Base-by-base conservation (phyloP, 805 yeast genomes). In the Myxozyma nipponensis region DNA sequence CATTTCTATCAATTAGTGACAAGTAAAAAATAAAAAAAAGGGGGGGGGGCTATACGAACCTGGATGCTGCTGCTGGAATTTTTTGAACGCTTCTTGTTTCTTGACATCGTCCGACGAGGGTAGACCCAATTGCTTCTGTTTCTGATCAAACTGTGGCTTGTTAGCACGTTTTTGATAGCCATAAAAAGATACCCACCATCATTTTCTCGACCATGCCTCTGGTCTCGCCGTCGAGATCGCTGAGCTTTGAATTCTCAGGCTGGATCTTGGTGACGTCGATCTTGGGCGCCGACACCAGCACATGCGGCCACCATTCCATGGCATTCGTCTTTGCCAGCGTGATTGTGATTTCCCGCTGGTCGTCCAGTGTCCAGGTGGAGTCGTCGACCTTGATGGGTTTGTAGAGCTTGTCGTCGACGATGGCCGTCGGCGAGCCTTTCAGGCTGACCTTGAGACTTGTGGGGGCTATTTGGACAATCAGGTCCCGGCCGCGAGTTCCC, bases 291-390 rank as follows among this genome's bases (percentile, higher is more conserved):
- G 64, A 38, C 3, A 61, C 63, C 3, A 73, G 67, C 7, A 74
- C 74, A 50, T 69, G 74, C 18, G 77, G 76, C 77, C 77, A 73
- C 77, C 77, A 74, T 46, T 72, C 72, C 45, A 61, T 60, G 42
- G 63, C 56, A 56, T 65, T 68, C 39, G 43, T 40, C 56, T 73
- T 73, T 32, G 71, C 73, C 17, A 73, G 60, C 6, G 68, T 63
- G 18, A 73, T 52, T 7, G 62, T 54, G 22, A 73, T 62, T 52
- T 67, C 73, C 34, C 56, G 59, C 40, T 63, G 64, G 47, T 73
- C 77, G 19, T 65, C 70, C 3, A 74, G 61, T 3, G 73, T 62
- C 77, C 77, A 73, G 1, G 75, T 69, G 9, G 69, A 65, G 23
- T 66, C 74, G 34, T 57, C 61, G 18, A 67, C 57, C 1, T 58